Conservation (phyloP, 2,329 filamentous ascomycete species). For the Didymella keratinophila region DNA sequence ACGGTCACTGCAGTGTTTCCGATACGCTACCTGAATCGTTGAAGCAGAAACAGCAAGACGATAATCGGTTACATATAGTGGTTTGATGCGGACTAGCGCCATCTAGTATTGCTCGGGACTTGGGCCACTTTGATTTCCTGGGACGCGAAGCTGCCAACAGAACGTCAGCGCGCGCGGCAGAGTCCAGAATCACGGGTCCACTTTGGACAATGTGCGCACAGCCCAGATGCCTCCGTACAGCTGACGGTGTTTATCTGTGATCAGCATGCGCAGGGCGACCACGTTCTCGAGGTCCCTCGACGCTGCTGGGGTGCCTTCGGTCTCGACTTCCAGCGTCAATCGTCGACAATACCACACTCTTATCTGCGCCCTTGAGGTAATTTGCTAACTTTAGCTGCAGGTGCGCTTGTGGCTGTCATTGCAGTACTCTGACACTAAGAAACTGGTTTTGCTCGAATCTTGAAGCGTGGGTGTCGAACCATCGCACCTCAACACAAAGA, state of each 20-base stretch:
- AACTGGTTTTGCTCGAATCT: slow-evolving; percentile 5
- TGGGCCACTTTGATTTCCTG: slow-evolving; percentile 4
- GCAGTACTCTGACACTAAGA: slow-evolving; percentile 9
- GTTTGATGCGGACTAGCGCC: slow-evolving; percentile 5
- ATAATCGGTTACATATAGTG: slow-evolving; percentile 8
- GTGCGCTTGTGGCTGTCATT: slow-evolving; percentile 11
- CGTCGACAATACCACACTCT: slow-evolving; percentile 3
- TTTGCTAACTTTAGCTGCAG: slow-evolving; percentile 16
- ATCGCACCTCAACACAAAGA: slow-evolving; percentile 8
- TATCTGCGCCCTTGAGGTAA: slow-evolving; percentile 12
- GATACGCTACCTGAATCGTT: slow-evolving; percentile 14
- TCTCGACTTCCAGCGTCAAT: slow-evolving; percentile 12
- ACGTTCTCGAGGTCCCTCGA: slow-evolving; percentile 6
- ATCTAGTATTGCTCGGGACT: slow-evolving; percentile 1
- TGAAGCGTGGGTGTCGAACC: not conserved
- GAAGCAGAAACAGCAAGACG: slow-evolving; percentile 9
- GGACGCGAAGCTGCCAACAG: slow-evolving; percentile 7
- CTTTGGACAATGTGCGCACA: slow-evolving; percentile 12
- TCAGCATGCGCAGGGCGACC: slow-evolving; percentile 9
- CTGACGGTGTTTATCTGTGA: slow-evolving; percentile 16
- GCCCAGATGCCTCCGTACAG: slow-evolving; percentile 7
- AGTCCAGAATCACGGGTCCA: slow-evolving; percentile 13
- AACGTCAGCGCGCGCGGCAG: slow-evolving; percentile 17
- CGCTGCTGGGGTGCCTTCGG: slow-evolving; percentile 3
- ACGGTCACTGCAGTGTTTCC: not conserved